These are phyloP conservation scores for Cinchona pubescens DNA, from an alignment of 257 asterid genomes.

Conservation along the genomic window DNA sequence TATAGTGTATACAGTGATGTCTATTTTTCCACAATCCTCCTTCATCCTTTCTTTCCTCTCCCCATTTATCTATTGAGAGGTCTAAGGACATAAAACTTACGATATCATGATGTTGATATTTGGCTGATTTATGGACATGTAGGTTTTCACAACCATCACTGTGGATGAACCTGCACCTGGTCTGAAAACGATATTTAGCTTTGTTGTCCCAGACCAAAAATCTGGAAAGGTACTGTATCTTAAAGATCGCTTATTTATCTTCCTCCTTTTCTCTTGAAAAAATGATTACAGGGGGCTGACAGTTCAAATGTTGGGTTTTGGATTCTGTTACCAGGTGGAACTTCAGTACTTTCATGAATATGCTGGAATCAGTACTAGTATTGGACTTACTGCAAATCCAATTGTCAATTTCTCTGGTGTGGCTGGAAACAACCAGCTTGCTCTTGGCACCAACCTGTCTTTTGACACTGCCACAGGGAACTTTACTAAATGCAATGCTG, in stretches of 20 bases:
- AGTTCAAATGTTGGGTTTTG: background rate
- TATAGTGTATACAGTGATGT: background rate
- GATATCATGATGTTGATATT: background rate
- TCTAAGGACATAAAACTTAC: background rate
- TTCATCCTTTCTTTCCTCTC: no score
- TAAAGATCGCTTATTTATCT: background rate
- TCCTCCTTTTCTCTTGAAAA: slow-evolving; percentile 1
- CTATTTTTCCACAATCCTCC: background rate
- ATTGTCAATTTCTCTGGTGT: slow-evolving; percentile 90
- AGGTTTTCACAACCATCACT: slow-evolving; percentile 74
- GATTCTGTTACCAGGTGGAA: slow-evolving; percentile 60
- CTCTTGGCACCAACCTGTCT: slow-evolving; percentile 81
- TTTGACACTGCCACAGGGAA: slow-evolving; percentile 85
- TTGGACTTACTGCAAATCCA: slow-evolving; percentile 85
- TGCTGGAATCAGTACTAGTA: slow-evolving; percentile 90
- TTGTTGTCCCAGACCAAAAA: slow-evolving; percentile 77
- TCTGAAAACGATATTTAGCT: slow-evolving; percentile 80
- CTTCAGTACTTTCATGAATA: slow-evolving; percentile 88
- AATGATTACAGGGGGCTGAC: background rate
- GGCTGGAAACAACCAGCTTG: slow-evolving; percentile 58
- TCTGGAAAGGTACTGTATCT: slow-evolving; percentile 73
- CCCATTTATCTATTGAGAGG: background rate
- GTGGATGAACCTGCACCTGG: slow-evolving; percentile 96
- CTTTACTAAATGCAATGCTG: slow-evolving; percentile 74
- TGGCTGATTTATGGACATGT: slow-evolving; percentile 12